Evolutionary conservation across 2,329 filamentous ascomycete species (phyloP).

Genomic region (Mycocentrospora acerina): DNA sequence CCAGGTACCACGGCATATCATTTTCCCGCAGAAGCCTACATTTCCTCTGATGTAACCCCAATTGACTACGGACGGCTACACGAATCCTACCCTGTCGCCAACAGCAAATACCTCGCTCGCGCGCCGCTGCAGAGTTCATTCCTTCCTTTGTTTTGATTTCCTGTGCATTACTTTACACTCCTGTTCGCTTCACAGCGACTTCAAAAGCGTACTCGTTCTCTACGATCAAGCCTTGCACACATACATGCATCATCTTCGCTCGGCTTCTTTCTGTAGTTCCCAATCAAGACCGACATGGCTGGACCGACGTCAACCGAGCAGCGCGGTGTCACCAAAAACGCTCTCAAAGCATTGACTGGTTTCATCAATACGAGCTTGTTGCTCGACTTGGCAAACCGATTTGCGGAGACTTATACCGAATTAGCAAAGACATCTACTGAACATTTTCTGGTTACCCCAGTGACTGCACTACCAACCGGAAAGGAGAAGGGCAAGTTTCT

Average conservation of each 20-base stretch:
- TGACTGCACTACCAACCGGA: conserved; percentile 50
- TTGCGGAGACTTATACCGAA: conserved; percentile 37
- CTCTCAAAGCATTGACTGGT: conserved; percentile 34
- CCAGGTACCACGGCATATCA: conserved; percentile 6
- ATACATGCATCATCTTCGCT: neutral
- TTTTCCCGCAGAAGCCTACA: conserved; percentile 5
- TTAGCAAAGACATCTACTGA: conserved; percentile 40
- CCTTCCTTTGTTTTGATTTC: conserved; percentile 1
- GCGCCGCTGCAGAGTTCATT: neutral
- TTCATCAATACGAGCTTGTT: conserved; percentile 34
- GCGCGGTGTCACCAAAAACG: conserved; percentile 9
- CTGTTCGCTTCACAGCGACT: too few relatives aligned
- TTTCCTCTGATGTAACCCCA: neutral
- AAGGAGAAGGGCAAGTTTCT: conserved; percentile 63
- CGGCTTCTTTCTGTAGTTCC: neutral
- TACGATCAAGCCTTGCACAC: too few relatives aligned
- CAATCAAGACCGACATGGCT: conserved; percentile 18
- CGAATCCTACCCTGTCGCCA: conserved; percentile 12
- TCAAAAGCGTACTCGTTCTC: too few relatives aligned
- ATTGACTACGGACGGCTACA: conserved; percentile 19
- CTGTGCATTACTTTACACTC: conserved; percentile 2
- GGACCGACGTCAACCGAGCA: conserved; percentile 3
- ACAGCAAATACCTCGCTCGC: conserved; percentile 2
- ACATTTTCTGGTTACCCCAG: conserved; percentile 44
- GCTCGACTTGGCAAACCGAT: conserved; percentile 36